Conservation (phyloP, 2,329 filamentous ascomycete species). For the Scedosporium boydii region DNA sequence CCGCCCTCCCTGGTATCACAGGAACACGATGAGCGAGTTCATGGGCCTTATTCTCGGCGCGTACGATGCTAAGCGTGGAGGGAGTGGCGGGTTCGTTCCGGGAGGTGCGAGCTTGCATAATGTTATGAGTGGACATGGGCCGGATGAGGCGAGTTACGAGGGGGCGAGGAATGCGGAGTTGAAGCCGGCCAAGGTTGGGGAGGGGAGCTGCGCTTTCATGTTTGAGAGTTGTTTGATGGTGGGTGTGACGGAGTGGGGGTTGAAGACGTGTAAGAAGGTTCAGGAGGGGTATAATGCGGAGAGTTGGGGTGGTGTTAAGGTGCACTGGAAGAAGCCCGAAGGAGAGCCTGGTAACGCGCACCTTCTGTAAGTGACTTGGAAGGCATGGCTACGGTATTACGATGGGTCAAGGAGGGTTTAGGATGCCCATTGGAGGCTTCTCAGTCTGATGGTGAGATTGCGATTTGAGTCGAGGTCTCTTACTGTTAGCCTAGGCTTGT, state of each 20-base stretch:
- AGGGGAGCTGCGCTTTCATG: constrained; percentile 57
- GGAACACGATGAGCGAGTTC: constrained; percentile 59
- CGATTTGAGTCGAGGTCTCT: too few relatives aligned
- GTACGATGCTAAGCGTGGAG: constrained; percentile 54
- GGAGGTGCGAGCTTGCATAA: constrained; percentile 58
- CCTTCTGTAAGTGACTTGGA: constrained; percentile 16
- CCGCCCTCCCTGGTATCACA: constrained; percentile 63
- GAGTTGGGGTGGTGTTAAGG: constrained; percentile 64
- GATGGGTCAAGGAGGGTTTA: neutral
- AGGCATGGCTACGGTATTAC: neutral
- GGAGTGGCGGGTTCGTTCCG: constrained; percentile 43
- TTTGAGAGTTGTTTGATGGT: constrained; percentile 62
- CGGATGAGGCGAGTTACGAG: constrained; percentile 47
- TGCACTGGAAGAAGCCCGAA: constrained; percentile 46
- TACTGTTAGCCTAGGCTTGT: too few relatives aligned
- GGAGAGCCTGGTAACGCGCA: constrained; percentile 17
- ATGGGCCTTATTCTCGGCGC: constrained; percentile 49
- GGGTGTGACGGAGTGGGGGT: constrained; percentile 62
- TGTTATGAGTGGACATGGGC: constrained; percentile 59
- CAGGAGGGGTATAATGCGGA: constrained; percentile 67
- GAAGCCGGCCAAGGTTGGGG: constrained; percentile 47
- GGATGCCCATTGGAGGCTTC: neutral
- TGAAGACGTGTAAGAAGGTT: constrained; percentile 47
- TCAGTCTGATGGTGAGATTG: too few relatives aligned
- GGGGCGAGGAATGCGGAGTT: constrained; percentile 46